Evolutionary conservation across 495 filamentous ascomycete species (phyloP), one percentile per base, ranked within the genome.

Genomic region (Xylaria flabelliformis): DNA sequence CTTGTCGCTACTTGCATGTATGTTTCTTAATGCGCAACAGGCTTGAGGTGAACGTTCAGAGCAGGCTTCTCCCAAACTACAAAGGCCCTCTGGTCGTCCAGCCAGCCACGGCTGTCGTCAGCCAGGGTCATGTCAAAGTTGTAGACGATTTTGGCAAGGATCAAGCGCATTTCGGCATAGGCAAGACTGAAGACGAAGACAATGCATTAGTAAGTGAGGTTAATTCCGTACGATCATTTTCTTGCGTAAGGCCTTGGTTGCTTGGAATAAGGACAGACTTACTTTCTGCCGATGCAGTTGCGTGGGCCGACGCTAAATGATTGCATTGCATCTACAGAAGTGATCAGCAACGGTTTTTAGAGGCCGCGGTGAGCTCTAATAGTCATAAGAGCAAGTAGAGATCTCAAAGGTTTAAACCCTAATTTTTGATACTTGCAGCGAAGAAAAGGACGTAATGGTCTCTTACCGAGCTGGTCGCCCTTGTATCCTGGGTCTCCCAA

Each of bases 261-360:
- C 36, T 36, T 42, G 32, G 12, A 41, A 62, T 1, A n/a, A 10
- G 59, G 34, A 15, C 1, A 64, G 41, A 84, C 87, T 77, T 77
- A 90, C 87, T 85, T 86, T 72, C 80, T 78, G 12, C 88, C 88
- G 63, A 89, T 79, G 66, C 88, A 90, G 72, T 87, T 86, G 36
- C 89, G 74, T 17, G 85, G 86, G 0, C 89, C 89, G 42, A 83
- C 21, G 39, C 80, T 80, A 65, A 90, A 91, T 6, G 88, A 84
- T 58, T 87, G 83, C 29, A 85, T 74, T 1, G 82, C 83, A 32
- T 81, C 79, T 32, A 19, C 36, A 2, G 17, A 46, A 64, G 7
- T 8, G 29, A 34, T 63, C 29, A 70, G 56, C 58, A 44, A 8
- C 42, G 24, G 4, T 5, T 44, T 42, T 36, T n/a, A 5, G 3